Percentiles rank a stretch among this genome's conserved stretches.
Conservation (phyloP, 176 grass and related monocot species). For the Secale cereale region DNA sequence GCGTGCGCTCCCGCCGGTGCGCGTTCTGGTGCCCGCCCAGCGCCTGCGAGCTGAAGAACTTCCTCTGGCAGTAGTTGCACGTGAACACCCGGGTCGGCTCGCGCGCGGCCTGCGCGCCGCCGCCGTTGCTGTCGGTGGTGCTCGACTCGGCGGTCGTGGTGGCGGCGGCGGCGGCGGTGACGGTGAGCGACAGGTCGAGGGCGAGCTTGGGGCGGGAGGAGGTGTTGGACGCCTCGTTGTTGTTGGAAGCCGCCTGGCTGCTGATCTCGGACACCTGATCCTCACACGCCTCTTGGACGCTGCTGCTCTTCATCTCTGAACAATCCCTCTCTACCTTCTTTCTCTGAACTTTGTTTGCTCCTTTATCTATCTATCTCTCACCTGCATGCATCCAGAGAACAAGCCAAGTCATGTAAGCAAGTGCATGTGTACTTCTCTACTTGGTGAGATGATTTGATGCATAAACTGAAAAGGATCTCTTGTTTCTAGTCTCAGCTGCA, state of each 20-base stretch:
- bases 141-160: slow-evolving; percentile 37
- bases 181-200: slow-evolving; percentile 48
- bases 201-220: slow-evolving; percentile 10
- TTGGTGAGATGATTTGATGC: neutral
- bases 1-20: slow-evolving; percentile 69
- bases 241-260: slow-evolving; percentile 48
- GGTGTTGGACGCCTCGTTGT: slow-evolving; percentile 37
- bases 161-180: neutral
- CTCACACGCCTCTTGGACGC: slow-evolving; percentile 37
- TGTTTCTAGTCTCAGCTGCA: slow-evolving; percentile 20
- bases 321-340: neutral
- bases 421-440: neutral
- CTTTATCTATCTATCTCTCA: slow-evolving; percentile 7
- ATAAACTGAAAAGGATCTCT: neutral
- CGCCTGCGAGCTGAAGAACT: slow-evolving; percentile 85
- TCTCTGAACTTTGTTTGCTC: neutral
- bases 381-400: slow-evolving; percentile 27
- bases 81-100: slow-evolving; percentile 56
- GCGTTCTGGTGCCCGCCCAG: slow-evolving; percentile 82
- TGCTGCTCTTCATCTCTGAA: slow-evolving; percentile 32
- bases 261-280: slow-evolving; percentile 54
- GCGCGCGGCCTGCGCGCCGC: neutral
- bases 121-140: slow-evolving; percentile 46
- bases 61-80: slow-evolving; percentile 82
- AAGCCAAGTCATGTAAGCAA: slow-evolving; percentile 12